Evolutionary conservation across 768 basidiomycete species (phyloP).

Genomic region (Boletus subparvulus): DNA sequence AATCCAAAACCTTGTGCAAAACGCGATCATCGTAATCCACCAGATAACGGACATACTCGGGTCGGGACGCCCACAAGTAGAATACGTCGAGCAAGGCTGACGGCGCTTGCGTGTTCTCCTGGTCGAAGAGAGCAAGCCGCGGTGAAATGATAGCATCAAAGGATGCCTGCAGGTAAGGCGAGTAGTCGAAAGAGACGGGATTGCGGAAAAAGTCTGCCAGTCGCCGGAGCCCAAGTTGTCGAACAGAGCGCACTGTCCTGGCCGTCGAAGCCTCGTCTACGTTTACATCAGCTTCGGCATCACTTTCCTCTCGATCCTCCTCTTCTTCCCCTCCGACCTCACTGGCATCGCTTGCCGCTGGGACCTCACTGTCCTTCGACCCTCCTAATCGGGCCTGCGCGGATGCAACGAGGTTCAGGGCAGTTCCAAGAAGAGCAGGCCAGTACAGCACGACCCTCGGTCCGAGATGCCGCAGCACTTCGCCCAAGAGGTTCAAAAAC

Average conservation of each 20-base stretch:
- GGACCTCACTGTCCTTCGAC: slow-evolving; percentile 23
- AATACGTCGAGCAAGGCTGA: slow-evolving; percentile 87
- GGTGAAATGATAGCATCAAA: slow-evolving; percentile 80
- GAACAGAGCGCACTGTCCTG: slow-evolving; percentile 57
- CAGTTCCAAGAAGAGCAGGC: slow-evolving; percentile 71
- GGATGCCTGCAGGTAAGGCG: slow-evolving; percentile 61
- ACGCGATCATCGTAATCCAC: slow-evolving; percentile 66
- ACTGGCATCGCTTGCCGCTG: slow-evolving; percentile 14
- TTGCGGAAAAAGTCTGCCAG: slow-evolving; percentile 85
- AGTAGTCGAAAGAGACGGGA: slow-evolving; percentile 72
- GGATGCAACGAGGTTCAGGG: slow-evolving; percentile 60
- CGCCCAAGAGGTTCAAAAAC: slow-evolving; percentile 80
- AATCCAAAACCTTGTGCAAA: slow-evolving; percentile 78
- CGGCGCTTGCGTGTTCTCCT: slow-evolving; percentile 89
- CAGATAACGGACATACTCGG: slow-evolving; percentile 59
- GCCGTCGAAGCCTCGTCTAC: slow-evolving; percentile 30
- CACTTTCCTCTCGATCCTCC: slow-evolving; percentile 36
- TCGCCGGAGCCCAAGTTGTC: slow-evolving; percentile 84
- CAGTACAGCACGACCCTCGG: slow-evolving; percentile 67
- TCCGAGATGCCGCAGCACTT: slow-evolving; percentile 81
- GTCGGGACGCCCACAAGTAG: slow-evolving; percentile 66
- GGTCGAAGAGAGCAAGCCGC: slow-evolving; percentile 68
- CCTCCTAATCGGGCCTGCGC: slow-evolving; percentile 59
- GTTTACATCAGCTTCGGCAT: slow-evolving; percentile 36
- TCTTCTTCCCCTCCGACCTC: slow-evolving; percentile 35